Conservation (phyloP, 2,329 filamentous ascomycete genomes). For the Trichoderma harzianum region DNA sequence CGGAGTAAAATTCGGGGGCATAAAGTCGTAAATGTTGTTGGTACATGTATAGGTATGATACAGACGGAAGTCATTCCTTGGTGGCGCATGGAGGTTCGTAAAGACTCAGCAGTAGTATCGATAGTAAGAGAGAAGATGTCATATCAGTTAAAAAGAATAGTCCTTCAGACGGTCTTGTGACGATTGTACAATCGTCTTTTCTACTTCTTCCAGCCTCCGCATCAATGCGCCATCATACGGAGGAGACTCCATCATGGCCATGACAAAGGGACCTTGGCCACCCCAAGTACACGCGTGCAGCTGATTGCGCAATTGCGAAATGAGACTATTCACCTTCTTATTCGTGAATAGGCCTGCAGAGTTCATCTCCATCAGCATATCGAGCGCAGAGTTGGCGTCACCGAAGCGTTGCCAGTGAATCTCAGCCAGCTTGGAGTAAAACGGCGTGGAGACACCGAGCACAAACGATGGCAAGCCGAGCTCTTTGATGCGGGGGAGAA, state of each 20-base stretch:
- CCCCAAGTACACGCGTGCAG: conserved; percentile 36
- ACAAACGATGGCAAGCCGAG: conserved; percentile 68
- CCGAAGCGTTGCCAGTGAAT: conserved; percentile 60
- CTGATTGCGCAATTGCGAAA: conserved; percentile 32
- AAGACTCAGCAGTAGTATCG: too few species aligned
- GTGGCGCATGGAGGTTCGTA: neutral
- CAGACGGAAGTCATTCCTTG: neutral
- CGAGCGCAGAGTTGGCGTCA: conserved; percentile 53
- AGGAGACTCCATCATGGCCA: conserved; percentile 37
- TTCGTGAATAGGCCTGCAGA: conserved; percentile 59
- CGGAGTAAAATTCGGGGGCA: neutral
- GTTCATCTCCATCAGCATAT: conserved; percentile 63
- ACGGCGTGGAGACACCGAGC: conserved; percentile 64
- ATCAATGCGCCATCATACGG: conserved; percentile 32
- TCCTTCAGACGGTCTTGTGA: conserved; percentile 14
- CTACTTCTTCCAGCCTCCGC: conserved; percentile 29
- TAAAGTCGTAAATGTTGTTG: neutral
- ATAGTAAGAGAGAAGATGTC: neutral
- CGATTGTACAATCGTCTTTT: conserved; percentile 19
- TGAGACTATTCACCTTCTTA: conserved; percentile 27
- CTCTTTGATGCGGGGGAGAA: conserved; percentile 65
- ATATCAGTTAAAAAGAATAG: neutral
- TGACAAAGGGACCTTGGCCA: conserved; percentile 37
- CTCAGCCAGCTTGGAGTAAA: conserved; percentile 65
- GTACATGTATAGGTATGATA: neutral